phyloP scores from a whole-genome alignment of 345 rosid species.

The Melaleuca alternifolia region DNA sequence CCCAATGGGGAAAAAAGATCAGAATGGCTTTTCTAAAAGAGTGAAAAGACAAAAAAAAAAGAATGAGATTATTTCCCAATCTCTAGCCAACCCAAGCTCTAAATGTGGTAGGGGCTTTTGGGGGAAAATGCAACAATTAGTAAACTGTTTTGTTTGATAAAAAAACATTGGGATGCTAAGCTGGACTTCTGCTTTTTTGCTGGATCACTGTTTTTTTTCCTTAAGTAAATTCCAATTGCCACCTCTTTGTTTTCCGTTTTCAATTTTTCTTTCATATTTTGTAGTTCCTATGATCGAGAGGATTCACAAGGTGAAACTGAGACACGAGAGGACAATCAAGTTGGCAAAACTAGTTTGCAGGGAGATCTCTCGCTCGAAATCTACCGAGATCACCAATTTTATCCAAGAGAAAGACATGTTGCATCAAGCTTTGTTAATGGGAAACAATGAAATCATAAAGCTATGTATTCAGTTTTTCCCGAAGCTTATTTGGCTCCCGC shows the following conservation, averaged over 20 bases:
- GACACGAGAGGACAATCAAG: background rate
- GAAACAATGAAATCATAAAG: background rate
- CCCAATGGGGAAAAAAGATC: background rate
- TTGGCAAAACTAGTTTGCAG: background rate
- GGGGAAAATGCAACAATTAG: background rate
- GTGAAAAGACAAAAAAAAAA: too few relatives aligned
- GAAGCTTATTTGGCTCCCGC: background rate
- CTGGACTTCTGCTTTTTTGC: fast-evolving
- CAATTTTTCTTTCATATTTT: background rate
- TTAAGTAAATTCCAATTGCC: background rate
- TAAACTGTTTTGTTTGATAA: background rate
- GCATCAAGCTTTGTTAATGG: fast-evolving
- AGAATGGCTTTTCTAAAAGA: background rate
- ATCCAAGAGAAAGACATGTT: fast-evolving
- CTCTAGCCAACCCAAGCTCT: background rate
- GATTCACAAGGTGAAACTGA: background rate
- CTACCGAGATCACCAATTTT: background rate
- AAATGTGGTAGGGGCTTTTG: too few relatives aligned
- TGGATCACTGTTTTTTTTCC: too few relatives aligned
- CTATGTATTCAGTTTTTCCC: background rate
- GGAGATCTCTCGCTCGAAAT: background rate
- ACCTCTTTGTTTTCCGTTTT: background rate
- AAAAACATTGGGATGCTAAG: too few relatives aligned
- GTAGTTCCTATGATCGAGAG: background rate
- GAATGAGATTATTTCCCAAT: background rate